phyloP scores from a whole-genome alignment of 2,329 filamentous ascomycete species.

The Aureobasidium sp. region DNA sequence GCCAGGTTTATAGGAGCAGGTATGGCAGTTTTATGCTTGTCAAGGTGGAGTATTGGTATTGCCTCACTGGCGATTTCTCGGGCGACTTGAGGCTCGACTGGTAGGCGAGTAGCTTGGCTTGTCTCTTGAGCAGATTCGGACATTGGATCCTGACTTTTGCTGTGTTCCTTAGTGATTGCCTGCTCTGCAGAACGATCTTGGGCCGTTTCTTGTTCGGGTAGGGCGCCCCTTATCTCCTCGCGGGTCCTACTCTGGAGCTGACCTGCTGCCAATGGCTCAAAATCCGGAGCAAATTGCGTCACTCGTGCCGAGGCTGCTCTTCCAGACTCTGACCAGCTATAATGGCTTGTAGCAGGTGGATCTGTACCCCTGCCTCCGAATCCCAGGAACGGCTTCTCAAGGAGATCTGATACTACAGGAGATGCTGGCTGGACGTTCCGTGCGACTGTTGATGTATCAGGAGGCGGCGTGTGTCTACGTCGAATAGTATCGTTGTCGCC shows the following conservation, averaged over 20 bases:
- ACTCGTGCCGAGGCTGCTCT: neutral
- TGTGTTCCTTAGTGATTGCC: neutral
- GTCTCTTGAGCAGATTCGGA: neutral
- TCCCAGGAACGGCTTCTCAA: slow-evolving; percentile 32
- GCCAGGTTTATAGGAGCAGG: neutral
- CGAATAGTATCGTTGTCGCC: slow-evolving; percentile 17
- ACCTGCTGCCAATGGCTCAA: neutral
- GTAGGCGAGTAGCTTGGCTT: neutral
- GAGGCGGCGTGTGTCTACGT: neutral
- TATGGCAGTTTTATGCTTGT: neutral
- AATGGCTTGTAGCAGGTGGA: slow-evolving; percentile 24
- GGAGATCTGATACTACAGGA: slow-evolving; percentile 26
- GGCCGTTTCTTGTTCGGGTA: neutral
- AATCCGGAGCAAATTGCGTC: neutral
- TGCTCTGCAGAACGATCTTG: neutral
- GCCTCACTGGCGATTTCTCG: too few species aligned
- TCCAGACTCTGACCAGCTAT: slow-evolving; percentile 4
- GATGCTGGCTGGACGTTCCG: neutral
- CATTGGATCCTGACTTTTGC: neutral
- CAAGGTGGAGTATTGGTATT: neutral
- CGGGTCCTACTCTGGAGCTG: neutral
- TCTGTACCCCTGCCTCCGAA: slow-evolving; percentile 31
- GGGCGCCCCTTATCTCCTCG: neutral
- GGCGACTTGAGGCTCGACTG: neutral
- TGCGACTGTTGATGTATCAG: neutral